phyloP scores from a whole-genome alignment of 73 alveolate species.

The Paramecium tetraurelia region DNA sequence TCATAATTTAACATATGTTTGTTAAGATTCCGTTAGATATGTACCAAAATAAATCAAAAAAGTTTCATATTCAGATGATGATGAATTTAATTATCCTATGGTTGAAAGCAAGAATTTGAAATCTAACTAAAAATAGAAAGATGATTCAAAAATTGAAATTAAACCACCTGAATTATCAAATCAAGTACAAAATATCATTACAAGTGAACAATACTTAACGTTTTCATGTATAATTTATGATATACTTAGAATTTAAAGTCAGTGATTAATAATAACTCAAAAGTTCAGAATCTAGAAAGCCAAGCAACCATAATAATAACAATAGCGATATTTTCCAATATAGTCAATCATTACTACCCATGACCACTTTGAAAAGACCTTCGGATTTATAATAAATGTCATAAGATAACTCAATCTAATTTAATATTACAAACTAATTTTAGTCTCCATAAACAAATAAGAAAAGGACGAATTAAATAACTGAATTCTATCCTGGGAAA shows the following conservation, averaged over 20 bases:
- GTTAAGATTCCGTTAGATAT: background rate
- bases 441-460: background rate
- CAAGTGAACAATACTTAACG: background rate
- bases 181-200: background rate
- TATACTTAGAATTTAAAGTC: background rate
- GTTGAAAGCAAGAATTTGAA: background rate
- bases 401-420: background rate
- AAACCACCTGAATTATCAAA: background rate
- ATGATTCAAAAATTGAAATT: background rate
- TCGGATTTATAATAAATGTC: background rate
- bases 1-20: background rate
- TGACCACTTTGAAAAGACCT: background rate
- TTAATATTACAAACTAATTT: background rate
- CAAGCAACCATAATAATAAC: background rate
- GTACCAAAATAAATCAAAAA: background rate
- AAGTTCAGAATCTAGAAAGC: conserved; percentile 28
- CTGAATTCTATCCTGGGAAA: background rate
- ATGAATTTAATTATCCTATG: background rate
- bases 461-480: background rate
- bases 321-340: conserved; percentile 20
- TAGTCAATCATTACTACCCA: background rate
- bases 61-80: background rate
- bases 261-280: background rate
- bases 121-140: background rate
- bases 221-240: background rate